Base-by-base conservation (phyloP, 2,329 filamentous ascomycete species). In the Bertia moriformis region DNA sequence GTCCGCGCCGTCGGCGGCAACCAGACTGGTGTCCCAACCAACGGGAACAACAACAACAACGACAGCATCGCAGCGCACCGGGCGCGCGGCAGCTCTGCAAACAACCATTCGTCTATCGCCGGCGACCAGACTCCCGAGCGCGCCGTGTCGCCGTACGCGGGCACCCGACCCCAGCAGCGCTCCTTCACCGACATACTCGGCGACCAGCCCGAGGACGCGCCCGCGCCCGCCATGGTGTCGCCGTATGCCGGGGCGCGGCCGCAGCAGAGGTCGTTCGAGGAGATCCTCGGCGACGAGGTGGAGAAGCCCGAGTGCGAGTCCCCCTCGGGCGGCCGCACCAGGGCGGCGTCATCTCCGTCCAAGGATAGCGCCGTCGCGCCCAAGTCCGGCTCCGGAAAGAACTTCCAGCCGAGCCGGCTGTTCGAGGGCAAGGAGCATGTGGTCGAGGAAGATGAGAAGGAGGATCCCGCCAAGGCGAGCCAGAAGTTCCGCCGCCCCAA, bases 111-210 rank as follows among this genome's bases (percentile, higher is more conserved):
- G 14, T 79, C 79, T 36, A 66, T 89, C 12, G 73, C 82, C 30
- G 65, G 69, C 37, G 69, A 78, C 43, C 63, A 67, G 30, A 58
- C 56, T 39, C 54, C 61, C 33, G 56, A 62, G 24, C 52, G 55
- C 43, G 66, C 72, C 41, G 69, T 78, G 58, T 77, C 60, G 55
- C 80, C 60, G 56, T 83, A 59, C 67, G 83, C 54, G 52, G 77
- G 61, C 47, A 61, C 50, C 49, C 67, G 59, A 67, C 86, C 57
- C 13, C 63, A 57, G 36, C 70, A 89, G 76, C 67, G 88, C 69
- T 55, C 73, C 65, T 56, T 78, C 64, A 68, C 70, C 42, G 88
- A 95, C 46, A 77, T 96, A 39, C 76, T 81, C 30, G 70, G 67
- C 43, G 67, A 70, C 42, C 62, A 67, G 48, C 62, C 60, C 4